phyloP scores from a whole-genome alignment of 2,329 filamentous ascomycete genomes.

The Botrytis aclada region DNA sequence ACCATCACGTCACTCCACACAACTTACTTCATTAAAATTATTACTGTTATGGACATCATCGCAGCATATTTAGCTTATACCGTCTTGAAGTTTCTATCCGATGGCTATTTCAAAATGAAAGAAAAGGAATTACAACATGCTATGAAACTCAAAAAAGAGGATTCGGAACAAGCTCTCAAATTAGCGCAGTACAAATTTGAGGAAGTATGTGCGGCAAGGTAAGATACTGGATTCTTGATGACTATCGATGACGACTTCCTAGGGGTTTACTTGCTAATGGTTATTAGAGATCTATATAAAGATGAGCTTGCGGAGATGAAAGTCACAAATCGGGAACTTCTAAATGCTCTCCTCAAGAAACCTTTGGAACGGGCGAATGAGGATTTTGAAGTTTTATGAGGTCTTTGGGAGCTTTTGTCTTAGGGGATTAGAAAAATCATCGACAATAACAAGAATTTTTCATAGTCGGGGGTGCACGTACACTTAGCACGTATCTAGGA shows the following conservation, averaged over 20 bases:
- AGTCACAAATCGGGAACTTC: neutral
- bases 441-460: neutral
- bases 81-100: rapidly evolving
- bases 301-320: neutral
- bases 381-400: neutral
- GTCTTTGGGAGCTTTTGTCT: neutral
- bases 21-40: neutral
- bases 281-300: neutral
- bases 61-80: no score
- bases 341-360: neutral
- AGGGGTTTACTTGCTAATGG: neutral
- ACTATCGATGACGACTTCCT: neutral
- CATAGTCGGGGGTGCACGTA: no score
- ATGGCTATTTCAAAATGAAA: neutral
- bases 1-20: neutral
- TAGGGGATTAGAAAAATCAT: neutral
- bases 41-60: no score
- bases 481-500: no score
- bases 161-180: neutral
- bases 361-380: neutral
- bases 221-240: neutral
- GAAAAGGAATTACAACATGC: neutral
- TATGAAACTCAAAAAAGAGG: neutral
- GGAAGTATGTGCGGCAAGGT: neutral
- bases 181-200: neutral